Conservation (phyloP, 1,139 yeast genomes). For the Saccharomyces pastorianus region DNA sequence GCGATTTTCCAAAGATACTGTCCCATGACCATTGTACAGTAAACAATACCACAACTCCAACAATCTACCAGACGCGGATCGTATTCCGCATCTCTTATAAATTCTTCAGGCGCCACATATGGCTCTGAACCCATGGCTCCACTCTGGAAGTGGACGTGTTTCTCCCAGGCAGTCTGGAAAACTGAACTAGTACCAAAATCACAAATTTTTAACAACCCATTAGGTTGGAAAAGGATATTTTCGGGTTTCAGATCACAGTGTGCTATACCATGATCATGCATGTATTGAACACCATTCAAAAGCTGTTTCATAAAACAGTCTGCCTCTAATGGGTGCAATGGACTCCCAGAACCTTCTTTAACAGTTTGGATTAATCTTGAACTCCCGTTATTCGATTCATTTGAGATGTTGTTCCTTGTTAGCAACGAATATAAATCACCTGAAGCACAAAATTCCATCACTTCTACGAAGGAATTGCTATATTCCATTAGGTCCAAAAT, state of each 20-base stretch:
- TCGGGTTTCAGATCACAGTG: slow-evolving; percentile 71
- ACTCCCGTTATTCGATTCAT: not conserved
- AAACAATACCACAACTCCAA: slow-evolving; percentile 63
- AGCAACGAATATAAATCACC: slow-evolving; percentile 58
- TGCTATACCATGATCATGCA: slow-evolving; percentile 69
- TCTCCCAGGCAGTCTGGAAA: slow-evolving; percentile 66
- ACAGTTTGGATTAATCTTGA: not conserved
- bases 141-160: slow-evolving; percentile 40
- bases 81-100: slow-evolving; percentile 35
- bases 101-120: slow-evolving; percentile 69
- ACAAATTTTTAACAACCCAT: slow-evolving; percentile 48
- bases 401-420: slow-evolving; percentile 13
- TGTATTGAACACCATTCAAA: slow-evolving; percentile 53
- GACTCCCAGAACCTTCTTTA: slow-evolving; percentile 28
- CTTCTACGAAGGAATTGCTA: slow-evolving; percentile 59
- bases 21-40: slow-evolving; percentile 45
- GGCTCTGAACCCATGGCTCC: slow-evolving; percentile 75
- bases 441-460: slow-evolving; percentile 71
- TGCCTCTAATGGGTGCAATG: slow-evolving; percentile 47
- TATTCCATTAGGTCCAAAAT: slow-evolving; percentile 59
- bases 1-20: slow-evolving; percentile 47
- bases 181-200: slow-evolving; percentile 77
- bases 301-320: slow-evolving; percentile 68
- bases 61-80: slow-evolving; percentile 57
- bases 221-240: slow-evolving; percentile 45